phyloP scores from a whole-genome alignment of 2,329 filamentous ascomycete species.

The Diaporthe nobilis region DNA sequence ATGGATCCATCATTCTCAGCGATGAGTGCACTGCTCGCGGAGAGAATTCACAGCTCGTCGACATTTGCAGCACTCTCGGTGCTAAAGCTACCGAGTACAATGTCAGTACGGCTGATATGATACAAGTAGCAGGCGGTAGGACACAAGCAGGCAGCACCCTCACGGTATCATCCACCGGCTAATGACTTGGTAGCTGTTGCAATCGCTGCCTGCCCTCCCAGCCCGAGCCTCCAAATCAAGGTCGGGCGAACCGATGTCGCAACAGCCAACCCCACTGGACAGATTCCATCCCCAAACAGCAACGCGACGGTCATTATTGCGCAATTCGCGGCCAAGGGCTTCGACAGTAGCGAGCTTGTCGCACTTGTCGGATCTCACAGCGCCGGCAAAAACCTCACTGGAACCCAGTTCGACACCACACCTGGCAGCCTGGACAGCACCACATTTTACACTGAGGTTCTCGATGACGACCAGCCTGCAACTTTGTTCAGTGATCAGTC shows the following conservation, averaged over 20 bases:
- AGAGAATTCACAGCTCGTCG: constrained; percentile 47
- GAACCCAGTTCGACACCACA: constrained; percentile 45
- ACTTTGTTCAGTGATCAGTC: constrained; percentile 46
- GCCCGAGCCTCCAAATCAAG: constrained; percentile 46
- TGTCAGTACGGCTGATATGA: constrained; percentile 48
- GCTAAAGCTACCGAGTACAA: constrained; percentile 45
- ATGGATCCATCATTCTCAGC: constrained; percentile 49
- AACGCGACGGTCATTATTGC: constrained; percentile 44
- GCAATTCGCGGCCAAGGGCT: constrained; percentile 47
- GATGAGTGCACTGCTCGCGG: constrained; percentile 47
- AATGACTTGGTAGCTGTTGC: constrained; percentile 44
- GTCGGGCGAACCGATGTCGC: constrained; percentile 47
- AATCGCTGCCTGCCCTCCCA: constrained; percentile 44
- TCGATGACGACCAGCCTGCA: constrained; percentile 44
- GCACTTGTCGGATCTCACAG: constrained; percentile 48
- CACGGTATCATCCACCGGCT: neutral
- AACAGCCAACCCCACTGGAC: constrained; percentile 44
- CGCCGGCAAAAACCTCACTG: constrained; percentile 46
- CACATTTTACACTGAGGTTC: constrained; percentile 47
- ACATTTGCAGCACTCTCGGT: constrained; percentile 46
- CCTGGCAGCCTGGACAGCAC: constrained; percentile 44
- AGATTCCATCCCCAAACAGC: constrained; percentile 43
- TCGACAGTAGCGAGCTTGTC: constrained; percentile 46
- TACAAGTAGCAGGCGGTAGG: constrained; percentile 51
- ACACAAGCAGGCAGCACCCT: neutral